A percentile compares a stretch with the other conserved stretches of the same genome.
phyloP scores from a whole-genome alignment of 106 monocot genomes.

The Chionographis japonica region DNA sequence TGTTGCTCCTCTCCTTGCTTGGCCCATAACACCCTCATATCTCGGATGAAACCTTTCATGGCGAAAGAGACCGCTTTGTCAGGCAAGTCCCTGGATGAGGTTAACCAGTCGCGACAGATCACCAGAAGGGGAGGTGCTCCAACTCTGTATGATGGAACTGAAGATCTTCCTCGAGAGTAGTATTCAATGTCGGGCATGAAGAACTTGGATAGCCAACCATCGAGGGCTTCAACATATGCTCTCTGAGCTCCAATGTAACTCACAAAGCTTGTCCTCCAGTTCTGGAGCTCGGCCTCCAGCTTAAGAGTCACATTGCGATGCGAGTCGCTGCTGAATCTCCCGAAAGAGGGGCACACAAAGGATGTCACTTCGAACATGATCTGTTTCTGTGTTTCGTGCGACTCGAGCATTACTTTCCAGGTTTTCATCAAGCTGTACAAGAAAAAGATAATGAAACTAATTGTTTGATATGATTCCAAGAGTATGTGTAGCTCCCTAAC shows the following conservation, averaged over 20 bases:
- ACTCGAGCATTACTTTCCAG: constrained; percentile 87
- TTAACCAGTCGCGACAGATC: constrained; percentile 70
- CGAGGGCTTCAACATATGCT: constrained; percentile 72
- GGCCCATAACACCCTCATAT: constrained; percentile 55
- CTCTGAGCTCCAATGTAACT: constrained; percentile 63
- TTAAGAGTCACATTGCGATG: constrained; percentile 73
- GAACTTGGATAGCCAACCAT: constrained; percentile 92
- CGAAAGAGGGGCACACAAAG: constrained; percentile 76
- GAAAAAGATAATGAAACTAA: not conserved
- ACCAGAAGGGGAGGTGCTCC: constrained; percentile 52
- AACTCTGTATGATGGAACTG: constrained; percentile 17
- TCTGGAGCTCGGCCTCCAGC: constrained; percentile 72
- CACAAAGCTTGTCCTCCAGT: constrained; percentile 73
- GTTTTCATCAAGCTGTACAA: constrained; percentile 46
- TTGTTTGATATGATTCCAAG: too few relatives aligned
- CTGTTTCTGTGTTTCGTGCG: constrained; percentile 86
- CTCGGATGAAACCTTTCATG: constrained; percentile 63
- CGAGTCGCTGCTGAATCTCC: constrained; percentile 75
- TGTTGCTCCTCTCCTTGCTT: constrained; percentile 93
- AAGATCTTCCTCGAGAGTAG: constrained; percentile 40
- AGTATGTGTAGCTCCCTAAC: not conserved
- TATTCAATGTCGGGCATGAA: constrained; percentile 51
- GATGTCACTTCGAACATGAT: constrained; percentile 71
- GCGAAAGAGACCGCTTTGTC: constrained; percentile 48
- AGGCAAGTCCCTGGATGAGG: constrained; percentile 44